Evolutionary conservation across 192 early-diverging fungal genomes (phyloP).

Genomic region (Gonapodya prolifera): DNA sequence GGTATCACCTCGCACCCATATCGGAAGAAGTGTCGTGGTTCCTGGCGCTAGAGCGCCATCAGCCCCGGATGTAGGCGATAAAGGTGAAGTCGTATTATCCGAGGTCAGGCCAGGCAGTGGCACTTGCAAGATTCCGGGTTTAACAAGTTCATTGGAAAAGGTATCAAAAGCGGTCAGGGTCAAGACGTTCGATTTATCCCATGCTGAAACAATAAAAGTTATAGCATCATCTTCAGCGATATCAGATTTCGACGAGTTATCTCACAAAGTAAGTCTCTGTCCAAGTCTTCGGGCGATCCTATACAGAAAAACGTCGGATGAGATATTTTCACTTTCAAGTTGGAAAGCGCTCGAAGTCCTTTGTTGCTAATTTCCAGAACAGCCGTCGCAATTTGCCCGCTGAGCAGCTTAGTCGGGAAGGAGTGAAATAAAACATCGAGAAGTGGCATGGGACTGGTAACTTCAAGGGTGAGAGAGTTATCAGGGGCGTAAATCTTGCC

Average conservation of each 20-base stretch:
- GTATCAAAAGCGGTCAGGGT: constrained; percentile 23
- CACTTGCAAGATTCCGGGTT: constrained; percentile 14
- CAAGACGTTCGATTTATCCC: background rate
- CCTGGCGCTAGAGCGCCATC: constrained; percentile 2
- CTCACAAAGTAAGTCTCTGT: constrained; percentile 10
- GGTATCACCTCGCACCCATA: constrained; percentile 84
- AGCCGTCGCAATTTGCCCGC: constrained; percentile 64
- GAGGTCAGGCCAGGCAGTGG: constrained; percentile 43
- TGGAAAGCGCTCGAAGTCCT: constrained; percentile 57
- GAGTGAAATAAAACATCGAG: constrained; percentile 63
- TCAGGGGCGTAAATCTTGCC: constrained; percentile 52
- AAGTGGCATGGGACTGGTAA: constrained; percentile 71
- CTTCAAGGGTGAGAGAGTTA: constrained; percentile 51
- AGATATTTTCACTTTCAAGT: constrained; percentile 60
- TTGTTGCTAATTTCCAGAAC: constrained; percentile 73
- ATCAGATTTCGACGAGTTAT: constrained; percentile 18
- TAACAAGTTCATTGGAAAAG: constrained; percentile 14
- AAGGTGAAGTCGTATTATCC: background rate
- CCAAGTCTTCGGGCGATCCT: constrained; percentile 26
- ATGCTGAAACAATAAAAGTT: background rate
- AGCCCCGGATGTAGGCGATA: background rate
- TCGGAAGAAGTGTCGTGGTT: constrained; percentile 46
- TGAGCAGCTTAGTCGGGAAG: constrained; percentile 64
- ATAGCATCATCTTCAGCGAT: constrained; percentile 17
- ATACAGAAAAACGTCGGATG: constrained; percentile 80